Evolutionary conservation across 805 yeast species (phyloP).

Genomic region (Schwanniomyces pseudopolymorphus): DNA sequence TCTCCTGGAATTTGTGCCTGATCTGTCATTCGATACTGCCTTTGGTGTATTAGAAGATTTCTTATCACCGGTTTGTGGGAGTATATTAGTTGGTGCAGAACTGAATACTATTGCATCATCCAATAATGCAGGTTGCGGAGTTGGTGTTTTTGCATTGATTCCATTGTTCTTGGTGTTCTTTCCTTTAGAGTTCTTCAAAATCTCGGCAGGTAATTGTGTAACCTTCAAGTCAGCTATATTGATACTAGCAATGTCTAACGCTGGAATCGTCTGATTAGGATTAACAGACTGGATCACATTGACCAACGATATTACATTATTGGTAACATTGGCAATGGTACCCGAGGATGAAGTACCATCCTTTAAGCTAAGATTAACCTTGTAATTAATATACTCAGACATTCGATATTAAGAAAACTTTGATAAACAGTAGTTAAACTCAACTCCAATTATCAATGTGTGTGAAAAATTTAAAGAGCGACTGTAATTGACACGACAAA

Average conservation of each 20-base stretch:
- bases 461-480: not conserved
- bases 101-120: slow-evolving; percentile 30
- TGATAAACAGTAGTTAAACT: not conserved
- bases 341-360: slow-evolving; percentile 39
- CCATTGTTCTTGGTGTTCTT: slow-evolving; percentile 16
- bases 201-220: slow-evolving; percentile 47
- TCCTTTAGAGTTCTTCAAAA: slow-evolving; percentile 14
- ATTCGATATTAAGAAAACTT: slow-evolving; percentile 10
- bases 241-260: slow-evolving; percentile 26
- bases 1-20: slow-evolving; percentile 6
- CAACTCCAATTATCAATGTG: not conserved
- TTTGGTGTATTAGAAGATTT: not conserved
- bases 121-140: slow-evolving; percentile 6
- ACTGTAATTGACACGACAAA: not conserved
- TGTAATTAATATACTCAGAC: slow-evolving; percentile 43
- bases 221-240: slow-evolving; percentile 57
- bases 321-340: slow-evolving; percentile 31
- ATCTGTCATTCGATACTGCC: slow-evolving; percentile 2
- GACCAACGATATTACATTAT: slow-evolving; percentile 23
- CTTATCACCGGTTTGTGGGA: slow-evolving; percentile 4
- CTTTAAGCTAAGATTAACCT: slow-evolving; percentile 36
- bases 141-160: slow-evolving; percentile 5
- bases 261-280: slow-evolving; percentile 10
- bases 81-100: slow-evolving; percentile 9
- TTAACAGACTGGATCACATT: slow-evolving; percentile 17